A percentile compares a stretch with the other conserved stretches of the same genome.
Conservation (phyloP, 2,329 filamentous ascomycete species). For the Neofusicoccum umdonicola region DNA sequence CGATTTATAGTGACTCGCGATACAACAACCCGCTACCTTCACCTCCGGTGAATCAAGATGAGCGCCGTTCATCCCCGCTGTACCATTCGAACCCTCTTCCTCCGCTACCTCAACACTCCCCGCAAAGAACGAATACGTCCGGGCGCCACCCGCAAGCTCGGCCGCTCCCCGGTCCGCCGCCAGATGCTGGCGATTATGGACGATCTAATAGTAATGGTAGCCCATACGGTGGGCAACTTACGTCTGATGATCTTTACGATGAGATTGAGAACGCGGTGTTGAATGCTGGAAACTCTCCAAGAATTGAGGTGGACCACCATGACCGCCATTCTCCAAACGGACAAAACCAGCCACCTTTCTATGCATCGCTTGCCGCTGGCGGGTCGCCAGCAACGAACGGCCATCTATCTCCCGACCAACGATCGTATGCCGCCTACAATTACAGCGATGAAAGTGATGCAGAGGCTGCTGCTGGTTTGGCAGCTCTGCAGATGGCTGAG, state of each 20-base stretch:
- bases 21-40: conserved; percentile 15
- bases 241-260: conserved; percentile 54
- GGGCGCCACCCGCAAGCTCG: conserved; percentile 57
- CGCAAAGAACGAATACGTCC: conserved; percentile 52
- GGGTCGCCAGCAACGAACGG: conserved; percentile 48
- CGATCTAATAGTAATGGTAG: conserved; percentile 31
- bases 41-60: conserved; percentile 9
- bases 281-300: conserved; percentile 24
- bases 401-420: conserved; percentile 40
- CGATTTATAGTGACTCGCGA: neutral
- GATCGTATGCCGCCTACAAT: conserved; percentile 27
- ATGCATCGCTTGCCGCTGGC: conserved; percentile 22
- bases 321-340: neutral
- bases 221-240: conserved; percentile 40
- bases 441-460: conserved; percentile 75
- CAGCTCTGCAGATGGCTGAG: conserved; percentile 81
- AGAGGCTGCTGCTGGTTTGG: conserved; percentile 79
- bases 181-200: conserved; percentile 40
- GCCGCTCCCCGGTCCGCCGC: conserved; percentile 58
- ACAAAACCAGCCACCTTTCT: conserved; percentile 7
- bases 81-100: conserved; percentile 35
- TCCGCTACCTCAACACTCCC: conserved; percentile 47
- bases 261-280: conserved; percentile 56
- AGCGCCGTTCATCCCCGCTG: neutral
- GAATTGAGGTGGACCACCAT: conserved; percentile 21